These are phyloP conservation scores for Larix sibirica DNA, from an alignment of 83 land plant genomes.

Conservation along the genomic window DNA sequence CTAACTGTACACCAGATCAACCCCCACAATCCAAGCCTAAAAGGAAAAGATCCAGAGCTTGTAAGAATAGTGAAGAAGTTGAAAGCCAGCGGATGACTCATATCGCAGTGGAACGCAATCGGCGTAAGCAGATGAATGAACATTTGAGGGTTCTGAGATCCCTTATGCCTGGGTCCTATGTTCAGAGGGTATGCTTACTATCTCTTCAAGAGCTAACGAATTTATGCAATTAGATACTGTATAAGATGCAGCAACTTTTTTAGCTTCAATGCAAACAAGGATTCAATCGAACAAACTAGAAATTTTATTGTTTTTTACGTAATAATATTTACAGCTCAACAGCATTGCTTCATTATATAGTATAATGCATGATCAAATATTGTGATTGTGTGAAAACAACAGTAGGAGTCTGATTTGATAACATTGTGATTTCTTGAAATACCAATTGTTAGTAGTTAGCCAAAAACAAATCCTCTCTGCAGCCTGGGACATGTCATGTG, in stretches of 20 bases:
- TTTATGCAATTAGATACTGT: neutral
- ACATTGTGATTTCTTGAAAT: too few relatives aligned
- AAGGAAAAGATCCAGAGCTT: conserved; percentile 68
- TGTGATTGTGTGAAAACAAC: too few relatives aligned
- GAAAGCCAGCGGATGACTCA: conserved; percentile 94
- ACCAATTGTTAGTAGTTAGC: too few relatives aligned
- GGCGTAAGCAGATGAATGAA: conserved; percentile 95
- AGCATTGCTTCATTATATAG: too few relatives aligned
- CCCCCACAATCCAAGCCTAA: conserved; percentile 14
- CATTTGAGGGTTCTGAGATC: conserved; percentile 75
- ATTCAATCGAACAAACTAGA: neutral
- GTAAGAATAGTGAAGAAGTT: conserved; percentile 82
- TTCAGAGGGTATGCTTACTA: conserved; percentile 65
- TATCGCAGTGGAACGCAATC: conserved; percentile 83
- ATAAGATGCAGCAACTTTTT: too few relatives aligned
- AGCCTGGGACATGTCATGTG: too few relatives aligned
- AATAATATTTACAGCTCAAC: too few relatives aligned
- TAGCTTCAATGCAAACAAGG: neutral
- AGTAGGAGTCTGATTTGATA: too few relatives aligned
- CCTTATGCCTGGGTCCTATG: conserved; percentile 92
- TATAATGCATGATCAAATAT: too few relatives aligned
- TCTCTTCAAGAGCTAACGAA: neutral
- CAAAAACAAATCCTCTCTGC: too few relatives aligned
- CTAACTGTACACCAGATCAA: conserved; percentile 10
- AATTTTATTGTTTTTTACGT: too few relatives aligned